These are phyloP conservation scores for Marchantia paleacea DNA, from an alignment of 225 moss, liverwort and hornwort genomes.

Conservation along the genomic window DNA sequence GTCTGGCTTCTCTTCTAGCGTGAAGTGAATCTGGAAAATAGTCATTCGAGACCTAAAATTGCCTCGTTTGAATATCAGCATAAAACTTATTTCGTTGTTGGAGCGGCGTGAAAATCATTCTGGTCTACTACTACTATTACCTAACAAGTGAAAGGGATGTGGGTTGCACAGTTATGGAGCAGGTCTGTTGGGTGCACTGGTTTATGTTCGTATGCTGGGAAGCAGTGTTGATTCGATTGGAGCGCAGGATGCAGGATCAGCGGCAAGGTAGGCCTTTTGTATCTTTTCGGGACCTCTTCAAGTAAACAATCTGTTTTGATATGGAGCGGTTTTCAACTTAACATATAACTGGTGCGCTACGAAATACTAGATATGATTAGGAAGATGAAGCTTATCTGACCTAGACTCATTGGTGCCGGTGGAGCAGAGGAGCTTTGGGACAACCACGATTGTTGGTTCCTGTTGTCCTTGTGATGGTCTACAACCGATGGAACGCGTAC, in stretches of 20 bases:
- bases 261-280: conserved; percentile 50
- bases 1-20: too few species aligned
- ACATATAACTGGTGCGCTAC: background rate
- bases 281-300: too few species aligned
- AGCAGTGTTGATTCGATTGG: conserved; percentile 79
- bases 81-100: background rate
- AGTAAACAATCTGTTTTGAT: background rate
- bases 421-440: conserved; percentile 71
- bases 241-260: conserved; percentile 33
- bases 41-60: too few species aligned
- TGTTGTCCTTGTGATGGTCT: conserved; percentile 79
- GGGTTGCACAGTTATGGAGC: conserved; percentile 60
- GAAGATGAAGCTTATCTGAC: background rate
- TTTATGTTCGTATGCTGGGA: conserved; percentile 89
- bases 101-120: background rate
- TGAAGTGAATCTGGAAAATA: too few species aligned
- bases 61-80: background rate
- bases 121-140: background rate
- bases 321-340: background rate
- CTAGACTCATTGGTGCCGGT: background rate
- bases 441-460: conserved; percentile 85
- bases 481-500: conserved; percentile 96
- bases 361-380: too few species aligned
- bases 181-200: conserved; percentile 70
- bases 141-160: background rate